These are phyloP conservation scores for Cercospora zeina DNA, from an alignment of 2,329 filamentous ascomycete genomes.

Conservation along the genomic window DNA sequence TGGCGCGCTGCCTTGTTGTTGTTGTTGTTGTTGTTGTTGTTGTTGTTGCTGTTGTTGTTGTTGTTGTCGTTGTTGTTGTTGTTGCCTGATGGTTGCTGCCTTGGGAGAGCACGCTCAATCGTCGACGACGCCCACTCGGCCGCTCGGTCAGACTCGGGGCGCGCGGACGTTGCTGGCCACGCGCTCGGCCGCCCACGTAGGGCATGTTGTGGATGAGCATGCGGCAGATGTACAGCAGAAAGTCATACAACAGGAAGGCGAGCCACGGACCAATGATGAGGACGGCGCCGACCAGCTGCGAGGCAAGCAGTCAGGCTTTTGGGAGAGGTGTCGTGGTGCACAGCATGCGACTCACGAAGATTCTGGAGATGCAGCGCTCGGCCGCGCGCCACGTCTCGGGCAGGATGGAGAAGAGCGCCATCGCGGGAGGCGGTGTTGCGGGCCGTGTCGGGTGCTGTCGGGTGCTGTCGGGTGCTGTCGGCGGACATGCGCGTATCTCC, in stretches of 20 bases:
- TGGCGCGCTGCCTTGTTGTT: slow-evolving; percentile 33
- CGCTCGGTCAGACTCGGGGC: slow-evolving; percentile 63
- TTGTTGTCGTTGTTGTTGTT: too few relatives aligned
- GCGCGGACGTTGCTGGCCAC: slow-evolving; percentile 59
- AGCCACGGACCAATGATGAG: slow-evolving; percentile 65
- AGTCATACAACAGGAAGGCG: slow-evolving; percentile 63
- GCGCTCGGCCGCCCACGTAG: slow-evolving; percentile 60
- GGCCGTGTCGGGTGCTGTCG: not conserved
- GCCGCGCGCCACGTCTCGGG: slow-evolving; percentile 58
- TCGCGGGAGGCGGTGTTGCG: slow-evolving; percentile 37
- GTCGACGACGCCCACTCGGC: slow-evolving; percentile 52
- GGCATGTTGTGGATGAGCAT: slow-evolving; percentile 60
- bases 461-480: not conserved
- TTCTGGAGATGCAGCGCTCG: slow-evolving; percentile 62
- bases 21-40: too few relatives aligned
- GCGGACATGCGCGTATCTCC: too few relatives aligned
- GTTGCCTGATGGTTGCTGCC: slow-evolving; percentile 27
- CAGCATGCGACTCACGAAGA: slow-evolving; percentile 56
- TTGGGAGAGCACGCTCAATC: slow-evolving; percentile 45
- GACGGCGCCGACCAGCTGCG: slow-evolving; percentile 60
- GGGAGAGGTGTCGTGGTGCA: slow-evolving; percentile 5
- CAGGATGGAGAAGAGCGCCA: slow-evolving; percentile 67
- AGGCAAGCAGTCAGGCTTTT: slow-evolving; percentile 1
- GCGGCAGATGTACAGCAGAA: slow-evolving; percentile 62
- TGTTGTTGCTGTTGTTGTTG: too few relatives aligned